These are phyloP conservation scores for Lecanoromycetidae sp. DNA, from an alignment of 2,329 filamentous ascomycete species.

Conservation along the genomic window DNA sequence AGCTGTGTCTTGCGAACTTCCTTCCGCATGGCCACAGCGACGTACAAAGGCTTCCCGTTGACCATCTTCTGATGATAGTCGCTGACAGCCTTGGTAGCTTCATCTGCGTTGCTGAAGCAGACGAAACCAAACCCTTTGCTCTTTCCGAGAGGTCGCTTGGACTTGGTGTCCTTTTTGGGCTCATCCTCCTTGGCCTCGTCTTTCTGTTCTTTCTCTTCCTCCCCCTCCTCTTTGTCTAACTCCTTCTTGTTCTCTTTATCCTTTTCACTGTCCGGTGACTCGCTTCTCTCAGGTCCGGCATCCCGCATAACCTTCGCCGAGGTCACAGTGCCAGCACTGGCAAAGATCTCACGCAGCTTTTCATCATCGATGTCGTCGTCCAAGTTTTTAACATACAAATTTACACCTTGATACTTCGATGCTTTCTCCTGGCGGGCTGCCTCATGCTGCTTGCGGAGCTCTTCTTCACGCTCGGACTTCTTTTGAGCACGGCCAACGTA, in stretches of 20 bases:
- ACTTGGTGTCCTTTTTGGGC: constrained; percentile 46
- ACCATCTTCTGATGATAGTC: constrained; percentile 99
- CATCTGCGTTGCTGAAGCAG: constrained; percentile 98
- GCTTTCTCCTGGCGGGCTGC: constrained; percentile 95
- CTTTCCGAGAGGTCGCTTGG: constrained; percentile 69
- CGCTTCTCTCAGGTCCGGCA: constrained; percentile 38
- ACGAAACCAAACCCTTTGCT: constrained; percentile 99
- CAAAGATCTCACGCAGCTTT: constrained; percentile 88
- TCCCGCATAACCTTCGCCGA: constrained; percentile 99
- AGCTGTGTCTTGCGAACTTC: constrained; percentile 99
- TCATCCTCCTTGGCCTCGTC: constrained; percentile 43
- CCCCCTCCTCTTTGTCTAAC: constrained; percentile 41
- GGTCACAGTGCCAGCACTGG: constrained; percentile 85
- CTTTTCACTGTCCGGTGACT: constrained; percentile 25
- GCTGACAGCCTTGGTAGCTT: constrained; percentile 95
- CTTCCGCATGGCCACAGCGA: constrained; percentile 96
- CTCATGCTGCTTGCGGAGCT: constrained; percentile 97
- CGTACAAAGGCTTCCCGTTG: constrained; percentile 90
- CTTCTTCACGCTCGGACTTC: constrained; percentile 99
- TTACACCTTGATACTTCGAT: constrained; percentile 98
- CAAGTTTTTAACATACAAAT: constrained; percentile 99
- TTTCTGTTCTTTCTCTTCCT: constrained; percentile 39
- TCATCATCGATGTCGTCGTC: constrained; percentile 96
- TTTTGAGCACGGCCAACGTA: constrained; percentile 98
- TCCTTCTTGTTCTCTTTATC: constrained; percentile 36